Evolutionary conservation across 164 flowering plant species (phyloP).

Genomic region (Tetrastigma voinierianum): DNA sequence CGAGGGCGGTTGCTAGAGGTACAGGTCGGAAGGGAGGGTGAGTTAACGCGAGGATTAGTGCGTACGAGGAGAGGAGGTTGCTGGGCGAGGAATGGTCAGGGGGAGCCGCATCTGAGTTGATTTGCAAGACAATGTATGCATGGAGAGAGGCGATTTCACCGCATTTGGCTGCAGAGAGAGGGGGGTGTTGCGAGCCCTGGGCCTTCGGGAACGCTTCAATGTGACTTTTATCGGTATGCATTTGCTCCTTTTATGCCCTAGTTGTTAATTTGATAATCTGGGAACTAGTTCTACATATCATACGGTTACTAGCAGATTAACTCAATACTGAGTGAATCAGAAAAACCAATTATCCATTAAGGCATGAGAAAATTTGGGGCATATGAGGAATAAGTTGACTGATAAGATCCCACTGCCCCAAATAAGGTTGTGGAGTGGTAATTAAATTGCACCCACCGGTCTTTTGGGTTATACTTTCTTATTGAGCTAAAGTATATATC

Average conservation of each 20-base stretch:
- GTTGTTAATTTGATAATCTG: too few relatives aligned
- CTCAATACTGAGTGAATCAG: too few relatives aligned
- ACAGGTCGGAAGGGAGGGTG: constrained; percentile 11
- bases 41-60: constrained; percentile 39
- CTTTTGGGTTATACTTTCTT: too few relatives aligned
- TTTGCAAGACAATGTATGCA: constrained; percentile 71
- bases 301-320: too few relatives aligned
- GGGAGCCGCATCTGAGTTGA: constrained; percentile 37
- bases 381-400: too few relatives aligned
- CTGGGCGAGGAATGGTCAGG: constrained; percentile 18
- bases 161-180: constrained; percentile 90
- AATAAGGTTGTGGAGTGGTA: too few relatives aligned
- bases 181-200: constrained; percentile 99
- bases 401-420: too few relatives aligned
- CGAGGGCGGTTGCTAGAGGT: constrained; percentile 12
- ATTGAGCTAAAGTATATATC: too few relatives aligned
- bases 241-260: neutral
- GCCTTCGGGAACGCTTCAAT: constrained; percentile 89
- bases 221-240: constrained; percentile 78
- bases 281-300: too few relatives aligned
- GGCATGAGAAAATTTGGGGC: too few relatives aligned
- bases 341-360: too few relatives aligned
- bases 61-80: constrained; percentile 47
- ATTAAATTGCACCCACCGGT: too few relatives aligned
- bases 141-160: constrained; percentile 94